Conservation (phyloP, 2,329 filamentous ascomycete species). For the Beauveria sp. region DNA sequence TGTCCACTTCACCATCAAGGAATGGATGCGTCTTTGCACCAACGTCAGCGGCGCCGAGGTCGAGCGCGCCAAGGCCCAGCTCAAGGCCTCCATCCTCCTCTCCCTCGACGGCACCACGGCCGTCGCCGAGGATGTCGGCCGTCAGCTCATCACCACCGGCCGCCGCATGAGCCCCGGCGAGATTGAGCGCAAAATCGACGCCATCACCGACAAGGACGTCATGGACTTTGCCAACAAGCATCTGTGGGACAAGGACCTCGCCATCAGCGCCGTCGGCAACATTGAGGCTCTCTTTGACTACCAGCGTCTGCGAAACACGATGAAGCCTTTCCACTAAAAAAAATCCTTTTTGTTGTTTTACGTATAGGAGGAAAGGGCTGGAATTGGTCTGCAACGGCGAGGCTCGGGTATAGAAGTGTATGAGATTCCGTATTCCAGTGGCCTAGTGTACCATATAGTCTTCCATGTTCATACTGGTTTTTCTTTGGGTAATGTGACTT, state of each 20-base stretch:
- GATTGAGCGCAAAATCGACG: conserved; percentile 85
- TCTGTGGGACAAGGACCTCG: conserved; percentile 96
- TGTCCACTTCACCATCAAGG: conserved; percentile 94
- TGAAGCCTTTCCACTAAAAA: conserved; percentile 57
- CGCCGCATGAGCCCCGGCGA: conserved; percentile 85
- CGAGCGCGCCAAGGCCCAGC: conserved; percentile 97
- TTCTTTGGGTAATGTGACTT: neutral
- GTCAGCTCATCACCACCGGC: conserved; percentile 96
- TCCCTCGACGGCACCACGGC: conserved; percentile 96
- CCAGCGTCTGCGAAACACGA: conserved; percentile 71
- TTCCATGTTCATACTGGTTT: conserved; percentile 30
- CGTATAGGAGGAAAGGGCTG: conserved; percentile 16
- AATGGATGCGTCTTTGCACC: conserved; percentile 93
- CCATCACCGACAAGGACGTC: conserved; percentile 89
- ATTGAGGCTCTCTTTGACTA: conserved; percentile 84
- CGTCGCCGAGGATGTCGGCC: conserved; percentile 95
- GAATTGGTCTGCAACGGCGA: conserved; percentile 26
- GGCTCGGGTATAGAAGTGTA: conserved; percentile 47
- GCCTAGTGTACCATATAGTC: conserved; percentile 49
- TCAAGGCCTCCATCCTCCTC: conserved; percentile 96
- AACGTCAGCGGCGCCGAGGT: conserved; percentile 84
- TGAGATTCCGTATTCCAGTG: conserved; percentile 42
- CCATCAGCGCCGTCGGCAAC: conserved; percentile 84
- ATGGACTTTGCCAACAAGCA: conserved; percentile 94
- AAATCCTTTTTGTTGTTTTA: conserved; percentile 10